A percentile compares a stretch with the other conserved stretches of the same genome.
These are phyloP conservation scores for Lactuca saligna DNA, from an alignment of 129 eudicot genomes.

Conservation along the genomic window DNA sequence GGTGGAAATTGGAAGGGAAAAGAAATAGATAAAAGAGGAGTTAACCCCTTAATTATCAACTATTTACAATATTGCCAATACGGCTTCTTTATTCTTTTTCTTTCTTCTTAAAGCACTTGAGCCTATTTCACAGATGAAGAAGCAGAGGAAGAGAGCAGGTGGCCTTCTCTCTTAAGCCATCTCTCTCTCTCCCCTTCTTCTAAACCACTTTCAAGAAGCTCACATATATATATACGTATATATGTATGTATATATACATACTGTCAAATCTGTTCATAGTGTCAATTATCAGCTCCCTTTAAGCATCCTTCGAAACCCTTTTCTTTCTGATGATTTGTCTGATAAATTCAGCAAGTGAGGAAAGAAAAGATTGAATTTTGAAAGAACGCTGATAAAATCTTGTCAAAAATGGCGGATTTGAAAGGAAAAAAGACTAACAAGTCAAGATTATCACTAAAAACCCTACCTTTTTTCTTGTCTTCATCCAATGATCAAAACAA, in stretches of 20 bases:
- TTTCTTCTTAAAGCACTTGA: slow-evolving; percentile 27
- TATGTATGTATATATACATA: neutral
- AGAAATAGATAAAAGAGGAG: neutral
- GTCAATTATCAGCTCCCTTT: slow-evolving; percentile 12
- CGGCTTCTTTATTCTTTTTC: slow-evolving; percentile 43
- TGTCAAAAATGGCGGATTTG: slow-evolving; percentile 45
- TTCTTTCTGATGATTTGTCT: slow-evolving; percentile 29
- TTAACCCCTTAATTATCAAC: slow-evolving; percentile 26
- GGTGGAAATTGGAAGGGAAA: neutral
- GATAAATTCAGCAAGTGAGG: slow-evolving; percentile 13
- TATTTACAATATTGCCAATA: slow-evolving; percentile 24
- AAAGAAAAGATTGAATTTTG: slow-evolving; percentile 18
- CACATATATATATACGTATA: slow-evolving; percentile 5
- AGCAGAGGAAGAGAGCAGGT: slow-evolving; percentile 48
- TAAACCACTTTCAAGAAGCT: neutral
- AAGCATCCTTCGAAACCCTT: slow-evolving; percentile 16
- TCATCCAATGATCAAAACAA: slow-evolving; percentile 34
- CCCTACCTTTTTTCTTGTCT: slow-evolving; percentile 51
- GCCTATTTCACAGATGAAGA: slow-evolving; percentile 38
- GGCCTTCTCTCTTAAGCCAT: slow-evolving; percentile 41
- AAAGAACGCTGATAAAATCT: slow-evolving; percentile 7
- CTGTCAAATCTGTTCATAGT: slow-evolving; percentile 18
- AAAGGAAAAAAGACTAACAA: slow-evolving; percentile 33
- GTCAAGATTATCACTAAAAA: slow-evolving; percentile 49
- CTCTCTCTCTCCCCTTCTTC: slow-evolving; percentile 41